Base-by-base conservation (phyloP, 2,329 filamentous ascomycete genomes). In the Dryadomyces sulphureus region DNA sequence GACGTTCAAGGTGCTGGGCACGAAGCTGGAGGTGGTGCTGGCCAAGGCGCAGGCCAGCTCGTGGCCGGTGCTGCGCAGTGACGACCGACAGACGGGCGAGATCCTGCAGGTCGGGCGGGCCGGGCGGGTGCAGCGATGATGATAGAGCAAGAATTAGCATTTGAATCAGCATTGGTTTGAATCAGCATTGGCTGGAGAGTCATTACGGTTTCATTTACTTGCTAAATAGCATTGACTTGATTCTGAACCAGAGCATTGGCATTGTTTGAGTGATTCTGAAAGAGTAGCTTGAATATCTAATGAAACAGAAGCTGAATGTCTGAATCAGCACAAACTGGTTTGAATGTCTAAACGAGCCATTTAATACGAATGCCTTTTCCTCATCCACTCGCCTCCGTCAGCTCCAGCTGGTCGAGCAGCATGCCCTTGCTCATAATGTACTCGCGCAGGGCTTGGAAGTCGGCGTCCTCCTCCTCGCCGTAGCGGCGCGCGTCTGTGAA, bases 101-200 rank as follows among this genome's bases (percentile, higher is more conserved):
- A 94, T 94, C 55, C 78, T 96, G 53, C 92, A 98, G 65, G 72
- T 93, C 52, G 92, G 92, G 14, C 73, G 79, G 53, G 88, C 92
- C 43, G 87, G 81, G 30, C 59, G 55, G 49, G 58, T 53, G 20
- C 53, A 56, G 52, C 48, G 49, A 45, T 48, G 38, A 44, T 27
- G 25, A 3, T 12, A 20, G 34, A n/a, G 17, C 17, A 38, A 4
- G 9, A 27, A n/a, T n/a, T n/a, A n/a, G n/a, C n/a, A n/a, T n/a
- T n/a, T n/a, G n/a, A n/a, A n/a, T n/a, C n/a, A n/a, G n/a, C n/a
- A n/a, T n/a, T n/a, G n/a, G n/a, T n/a, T n/a, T n/a, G n/a, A n/a
- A n/a, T n/a, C n/a, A n/a, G n/a, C n/a, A n/a, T n/a, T n/a, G n/a
- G n/a, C n/a, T n/a, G n/a, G n/a, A n/a, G n/a, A n/a, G n/a, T n/a